Base-by-base conservation (phyloP, 2,329 filamentous ascomycete genomes). In the Fusarium stilboides region DNA sequence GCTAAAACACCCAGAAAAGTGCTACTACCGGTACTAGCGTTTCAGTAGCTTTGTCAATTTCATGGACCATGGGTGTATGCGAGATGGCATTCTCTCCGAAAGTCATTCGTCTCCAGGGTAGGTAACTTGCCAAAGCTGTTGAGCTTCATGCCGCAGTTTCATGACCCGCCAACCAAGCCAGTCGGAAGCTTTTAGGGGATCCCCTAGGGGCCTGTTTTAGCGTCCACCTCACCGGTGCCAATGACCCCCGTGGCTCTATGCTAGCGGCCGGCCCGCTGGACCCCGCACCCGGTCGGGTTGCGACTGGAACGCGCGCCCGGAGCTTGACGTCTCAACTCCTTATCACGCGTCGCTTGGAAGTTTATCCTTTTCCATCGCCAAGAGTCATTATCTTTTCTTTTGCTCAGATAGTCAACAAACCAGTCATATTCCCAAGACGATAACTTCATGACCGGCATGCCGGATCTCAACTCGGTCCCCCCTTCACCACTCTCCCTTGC, bases 381-480 rank as follows among this genome's bases (percentile, higher is more conserved):
- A 31, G n/a, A 34, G 44, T 44, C n/a, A 26, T 31, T 24, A 28
- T 42, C 20, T 15, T 8, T 42, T 24, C 14, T 45, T 45, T 24
- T 24, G 22, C 22, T 7, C 5, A 19, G 10, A 5, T 26, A 28
- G 19, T 24, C 15, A 19, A 17, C 31, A 33, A 53, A 8, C 5
- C 13, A 46, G 6, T 3, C 13, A 40, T 47, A 26, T 5, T 6
- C 5, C 31, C 28, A n/a, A 9, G 17, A 28, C 2, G 17, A 31
- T 28, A 49, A 15, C 26, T 57, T 33, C 33, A 54, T 61, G 54
- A 57, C 45, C 72, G 66, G 72, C 50, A 87, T 87, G 85, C 85
- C 85, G 24, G 86, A 88, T 68, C 82, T 88, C 68, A 88, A 88
- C 78, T 84, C 85, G 19, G 84, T 88, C 14, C 84, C 86, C 40